Conservation (phyloP, 352 stramenopile species). For the Phytopythium boreale region DNA sequence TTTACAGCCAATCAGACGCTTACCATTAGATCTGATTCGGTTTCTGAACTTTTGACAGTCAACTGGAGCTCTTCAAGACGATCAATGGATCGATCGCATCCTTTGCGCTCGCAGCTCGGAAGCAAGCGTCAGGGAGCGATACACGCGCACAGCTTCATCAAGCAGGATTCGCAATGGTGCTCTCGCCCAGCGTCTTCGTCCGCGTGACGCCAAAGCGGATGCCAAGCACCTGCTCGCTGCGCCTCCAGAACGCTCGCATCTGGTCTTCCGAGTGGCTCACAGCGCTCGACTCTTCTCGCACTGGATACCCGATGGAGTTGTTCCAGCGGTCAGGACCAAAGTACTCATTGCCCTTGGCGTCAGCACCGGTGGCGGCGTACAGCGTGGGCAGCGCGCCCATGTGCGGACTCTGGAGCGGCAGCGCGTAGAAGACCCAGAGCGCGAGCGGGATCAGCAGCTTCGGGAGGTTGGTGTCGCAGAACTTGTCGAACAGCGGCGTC, state of each 20-base stretch:
- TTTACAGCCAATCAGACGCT: neutral
- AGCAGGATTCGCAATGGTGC: neutral
- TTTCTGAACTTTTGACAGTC: slow-evolving; percentile 1
- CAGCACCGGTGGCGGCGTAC: slow-evolving; percentile 27
- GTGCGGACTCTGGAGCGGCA: slow-evolving; percentile 13
- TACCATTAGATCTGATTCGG: neutral
- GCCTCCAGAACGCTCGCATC: slow-evolving; percentile 34
- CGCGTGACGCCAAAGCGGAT: slow-evolving; percentile 16
- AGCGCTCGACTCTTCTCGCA: slow-evolving; percentile 23
- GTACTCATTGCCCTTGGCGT: slow-evolving; percentile 31
- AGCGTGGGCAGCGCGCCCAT: slow-evolving; percentile 41
- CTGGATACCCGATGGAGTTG: slow-evolving; percentile 32
- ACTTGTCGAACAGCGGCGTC: slow-evolving; percentile 37
- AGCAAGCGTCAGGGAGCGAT: neutral
- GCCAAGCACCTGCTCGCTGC: slow-evolving; percentile 33
- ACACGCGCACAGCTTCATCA: neutral
- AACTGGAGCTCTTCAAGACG: neutral
- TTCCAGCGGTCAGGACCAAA: slow-evolving; percentile 36
- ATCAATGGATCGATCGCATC: neutral
- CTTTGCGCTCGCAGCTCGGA: neutral
- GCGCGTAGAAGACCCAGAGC: slow-evolving; percentile 3
- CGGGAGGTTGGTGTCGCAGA: slow-evolving; percentile 22
- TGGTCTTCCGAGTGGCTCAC: slow-evolving; percentile 21
- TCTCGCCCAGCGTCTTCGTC: neutral
- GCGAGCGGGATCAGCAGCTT: neutral